Evolutionary conservation across 1,139 yeast species (phyloP).

Genomic region (Kodamaea plutei): DNA sequence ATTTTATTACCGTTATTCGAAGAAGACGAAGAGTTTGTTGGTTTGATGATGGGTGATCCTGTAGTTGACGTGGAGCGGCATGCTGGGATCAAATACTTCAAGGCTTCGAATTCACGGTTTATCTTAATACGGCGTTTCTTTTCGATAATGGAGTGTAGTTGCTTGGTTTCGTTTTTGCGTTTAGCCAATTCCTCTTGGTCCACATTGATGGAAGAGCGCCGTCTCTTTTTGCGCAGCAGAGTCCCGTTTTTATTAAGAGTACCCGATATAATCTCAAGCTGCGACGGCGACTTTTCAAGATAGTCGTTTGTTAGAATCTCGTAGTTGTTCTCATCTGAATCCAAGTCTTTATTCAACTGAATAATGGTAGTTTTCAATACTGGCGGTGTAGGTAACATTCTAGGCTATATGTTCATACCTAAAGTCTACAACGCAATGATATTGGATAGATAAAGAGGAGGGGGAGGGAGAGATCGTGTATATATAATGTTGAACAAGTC

Average conservation of each 20-base stretch:
- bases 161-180: conserved; percentile 53
- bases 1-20: conserved; percentile 33
- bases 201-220: conserved; percentile 43
- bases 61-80: conserved; percentile 44
- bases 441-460: no score
- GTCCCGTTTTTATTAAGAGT: neutral
- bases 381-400: conserved; percentile 52
- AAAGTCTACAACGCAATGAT: no score
- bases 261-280: conserved; percentile 4
- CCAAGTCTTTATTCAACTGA: conserved; percentile 50
- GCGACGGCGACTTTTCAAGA: conserved; percentile 7
- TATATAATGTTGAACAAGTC: no score
- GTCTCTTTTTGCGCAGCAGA: conserved; percentile 37
- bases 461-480: no score
- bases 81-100: conserved; percentile 75
- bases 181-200: conserved; percentile 53
- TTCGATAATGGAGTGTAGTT: conserved; percentile 75
- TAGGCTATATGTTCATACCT: no score
- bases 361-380: conserved; percentile 59
- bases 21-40: conserved; percentile 11
- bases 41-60: conserved; percentile 14
- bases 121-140: conserved; percentile 74
- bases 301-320: conserved; percentile 42
- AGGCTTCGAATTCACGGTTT: conserved; percentile 79
- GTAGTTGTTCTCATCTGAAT: conserved; percentile 38